Evolutionary conservation across 2,329 filamentous ascomycete species (phyloP).

Genomic region (Daldinia eschscholtzii): DNA sequence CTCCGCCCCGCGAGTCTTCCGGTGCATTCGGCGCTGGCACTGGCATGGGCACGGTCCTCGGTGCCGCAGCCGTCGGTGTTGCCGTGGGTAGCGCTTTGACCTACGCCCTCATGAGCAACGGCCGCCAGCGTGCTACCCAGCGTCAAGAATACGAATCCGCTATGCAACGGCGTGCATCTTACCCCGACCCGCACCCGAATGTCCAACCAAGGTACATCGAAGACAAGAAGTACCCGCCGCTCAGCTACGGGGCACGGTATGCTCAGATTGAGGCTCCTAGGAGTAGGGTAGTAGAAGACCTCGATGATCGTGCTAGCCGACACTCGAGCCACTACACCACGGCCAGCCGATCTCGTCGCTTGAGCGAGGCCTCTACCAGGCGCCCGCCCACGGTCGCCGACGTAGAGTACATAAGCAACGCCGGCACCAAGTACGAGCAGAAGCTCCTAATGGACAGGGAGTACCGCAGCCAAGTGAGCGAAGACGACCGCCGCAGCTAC

Average conservation of each 20-base stretch:
- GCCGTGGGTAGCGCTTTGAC: constrained; percentile 71
- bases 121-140: constrained; percentile 57
- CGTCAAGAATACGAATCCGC: constrained; percentile 57
- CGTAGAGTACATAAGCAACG: constrained; percentile 58
- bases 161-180: constrained; percentile 62
- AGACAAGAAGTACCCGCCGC: constrained; percentile 51
- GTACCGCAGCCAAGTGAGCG: constrained; percentile 32
- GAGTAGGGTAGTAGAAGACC: constrained; percentile 54
- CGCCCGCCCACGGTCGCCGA: constrained; percentile 58
- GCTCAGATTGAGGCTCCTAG: constrained; percentile 51
- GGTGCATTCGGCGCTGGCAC: constrained; percentile 60
- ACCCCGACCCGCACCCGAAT: constrained; percentile 55
- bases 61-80: constrained; percentile 75
- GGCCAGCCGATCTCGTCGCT: constrained; percentile 2
- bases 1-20: constrained; percentile 47
- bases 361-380: constrained; percentile 51
- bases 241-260: constrained; percentile 56
- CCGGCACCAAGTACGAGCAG: constrained; percentile 54
- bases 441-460: constrained; percentile 48
- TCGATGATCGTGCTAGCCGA: constrained; percentile 45
- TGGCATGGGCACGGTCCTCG: constrained; percentile 77
- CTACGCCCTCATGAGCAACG: constrained; percentile 78
- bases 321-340: background rate
- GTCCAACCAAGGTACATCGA: constrained; percentile 53
- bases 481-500: constrained; percentile 35